A percentile compares a stretch with the other conserved stretches of the same genome.
Evolutionary conservation across 2,329 filamentous ascomycete genomes (phyloP).

Genomic region (Xylaria sp.): DNA sequence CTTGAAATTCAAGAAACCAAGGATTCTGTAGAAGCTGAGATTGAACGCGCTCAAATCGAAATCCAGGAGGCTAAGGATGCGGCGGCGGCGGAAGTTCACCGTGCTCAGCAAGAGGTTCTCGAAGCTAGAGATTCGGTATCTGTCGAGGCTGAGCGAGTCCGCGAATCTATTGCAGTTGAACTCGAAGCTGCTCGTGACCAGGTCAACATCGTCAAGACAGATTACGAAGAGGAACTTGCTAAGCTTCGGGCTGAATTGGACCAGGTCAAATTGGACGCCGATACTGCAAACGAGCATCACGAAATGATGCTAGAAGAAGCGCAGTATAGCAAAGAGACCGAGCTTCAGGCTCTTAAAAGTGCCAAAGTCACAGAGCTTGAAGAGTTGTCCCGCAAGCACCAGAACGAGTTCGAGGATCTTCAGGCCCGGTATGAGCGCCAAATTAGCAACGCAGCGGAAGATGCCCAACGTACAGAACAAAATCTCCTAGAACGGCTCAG

Average conservation of each 20-base stretch:
- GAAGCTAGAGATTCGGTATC: slow-evolving; percentile 83
- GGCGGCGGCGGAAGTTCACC: slow-evolving; percentile 43
- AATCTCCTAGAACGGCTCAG: slow-evolving; percentile 83
- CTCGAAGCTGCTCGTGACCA: slow-evolving; percentile 86
- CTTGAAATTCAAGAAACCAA: slow-evolving; percentile 85
- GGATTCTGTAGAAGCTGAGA: slow-evolving; percentile 70
- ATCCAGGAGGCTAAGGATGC: slow-evolving; percentile 29
- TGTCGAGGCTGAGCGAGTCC: slow-evolving; percentile 82
- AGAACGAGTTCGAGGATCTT: slow-evolving; percentile 77
- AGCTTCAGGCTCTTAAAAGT: slow-evolving; percentile 57
- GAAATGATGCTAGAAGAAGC: slow-evolving; percentile 88
- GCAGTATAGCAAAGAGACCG: slow-evolving; percentile 71
- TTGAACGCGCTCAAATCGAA: slow-evolving; percentile 29
- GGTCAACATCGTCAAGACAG: slow-evolving; percentile 82
- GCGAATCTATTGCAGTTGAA: slow-evolving; percentile 81
- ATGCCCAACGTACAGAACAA: slow-evolving; percentile 81
- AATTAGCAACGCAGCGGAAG: slow-evolving; percentile 78
- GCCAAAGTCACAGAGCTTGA: slow-evolving; percentile 48
- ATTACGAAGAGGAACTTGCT: slow-evolving; percentile 81
- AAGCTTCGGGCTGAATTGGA: slow-evolving; percentile 80
- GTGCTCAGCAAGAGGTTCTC: slow-evolving; percentile 82
- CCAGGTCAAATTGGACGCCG: slow-evolving; percentile 78
- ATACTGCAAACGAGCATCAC: slow-evolving; percentile 81
- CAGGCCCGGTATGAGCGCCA: slow-evolving; percentile 79
- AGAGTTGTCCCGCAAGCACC: slow-evolving; percentile 63